Conservation (phyloP, 2,329 filamentous ascomycete species). For the Ceratocystiopsis minuta region DNA sequence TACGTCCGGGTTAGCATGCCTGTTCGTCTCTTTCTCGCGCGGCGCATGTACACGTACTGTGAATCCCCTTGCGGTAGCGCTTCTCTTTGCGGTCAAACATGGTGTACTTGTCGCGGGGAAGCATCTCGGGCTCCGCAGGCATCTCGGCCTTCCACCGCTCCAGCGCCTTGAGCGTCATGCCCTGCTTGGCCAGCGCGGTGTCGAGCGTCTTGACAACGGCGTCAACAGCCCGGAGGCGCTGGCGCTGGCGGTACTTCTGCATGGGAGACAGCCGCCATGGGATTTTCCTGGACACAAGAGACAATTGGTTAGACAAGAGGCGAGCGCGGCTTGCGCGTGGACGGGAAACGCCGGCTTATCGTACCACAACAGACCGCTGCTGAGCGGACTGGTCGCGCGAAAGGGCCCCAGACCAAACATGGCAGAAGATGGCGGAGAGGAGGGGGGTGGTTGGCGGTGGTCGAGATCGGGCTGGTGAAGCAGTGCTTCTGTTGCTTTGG, state of each 20-base stretch:
- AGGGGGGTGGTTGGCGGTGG: background rate
- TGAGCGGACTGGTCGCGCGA: constrained; percentile 58
- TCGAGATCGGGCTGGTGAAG: too few species aligned
- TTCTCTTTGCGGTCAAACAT: constrained; percentile 94
- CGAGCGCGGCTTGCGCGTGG: background rate
- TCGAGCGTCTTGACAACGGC: constrained; percentile 70
- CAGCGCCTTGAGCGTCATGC: constrained; percentile 55
- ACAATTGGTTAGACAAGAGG: background rate
- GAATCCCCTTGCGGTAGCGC: constrained; percentile 89
- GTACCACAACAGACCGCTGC: constrained; percentile 69
- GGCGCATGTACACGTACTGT: constrained; percentile 48
- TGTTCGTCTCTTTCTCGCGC: background rate
- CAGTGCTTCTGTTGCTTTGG: too few species aligned
- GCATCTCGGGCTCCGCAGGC: constrained; percentile 90
- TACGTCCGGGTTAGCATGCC: constrained; percentile 1
- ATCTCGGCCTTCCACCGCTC: constrained; percentile 90
- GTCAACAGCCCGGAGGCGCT: constrained; percentile 72
- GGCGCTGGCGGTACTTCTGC: constrained; percentile 75
- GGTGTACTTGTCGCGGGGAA: constrained; percentile 92
- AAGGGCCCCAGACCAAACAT: constrained; percentile 80
- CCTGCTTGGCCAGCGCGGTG: constrained; percentile 55
- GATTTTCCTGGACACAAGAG: constrained; percentile 64
- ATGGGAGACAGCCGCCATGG: constrained; percentile 87
- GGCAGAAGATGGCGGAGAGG: constrained; percentile 2
- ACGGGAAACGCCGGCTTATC: constrained; percentile 4